phyloP scores from a whole-genome alignment of 169 alveolate genomes.

The Cyclospora cayetanensis region DNA sequence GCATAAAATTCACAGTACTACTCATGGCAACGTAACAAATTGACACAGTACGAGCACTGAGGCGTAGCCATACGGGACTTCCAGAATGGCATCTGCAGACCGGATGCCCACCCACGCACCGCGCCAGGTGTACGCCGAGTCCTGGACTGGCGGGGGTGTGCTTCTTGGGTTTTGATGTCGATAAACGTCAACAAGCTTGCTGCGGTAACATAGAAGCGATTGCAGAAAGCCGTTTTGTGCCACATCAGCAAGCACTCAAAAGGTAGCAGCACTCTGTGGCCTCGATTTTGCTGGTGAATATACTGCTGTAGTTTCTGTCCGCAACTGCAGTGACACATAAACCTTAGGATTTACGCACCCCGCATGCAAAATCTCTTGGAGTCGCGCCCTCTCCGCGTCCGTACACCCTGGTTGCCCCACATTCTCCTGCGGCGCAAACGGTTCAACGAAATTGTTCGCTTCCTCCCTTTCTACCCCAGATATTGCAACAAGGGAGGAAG shows the following conservation, averaged over 20 bases:
- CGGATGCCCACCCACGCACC: background rate
- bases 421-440: background rate
- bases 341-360: background rate
- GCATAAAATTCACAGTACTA: too few relatives aligned
- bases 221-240: background rate
- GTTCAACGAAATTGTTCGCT: background rate
- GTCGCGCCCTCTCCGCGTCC: slow-evolving; percentile 41
- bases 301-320: too few relatives aligned
- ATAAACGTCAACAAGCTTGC: slow-evolving; percentile 1
- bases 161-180: slow-evolving; percentile 33
- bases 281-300: too few relatives aligned
- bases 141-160: slow-evolving; percentile 4
- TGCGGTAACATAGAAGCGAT: background rate
- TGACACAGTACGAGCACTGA: too few relatives aligned
- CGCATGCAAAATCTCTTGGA: background rate
- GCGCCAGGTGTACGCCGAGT: slow-evolving; percentile 2
- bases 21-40: too few relatives aligned
- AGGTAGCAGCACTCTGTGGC: background rate
- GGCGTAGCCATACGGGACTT: too few relatives aligned
- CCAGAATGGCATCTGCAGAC: too few relatives aligned
- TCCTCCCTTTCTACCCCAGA: too few relatives aligned
- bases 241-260: background rate
- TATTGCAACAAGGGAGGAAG: too few relatives aligned
- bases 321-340: too few relatives aligned
- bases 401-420: slow-evolving; percentile 68